Base-by-base conservation (phyloP, 2,329 filamentous ascomycete genomes). In the Cladobotryum mycophilum region DNA sequence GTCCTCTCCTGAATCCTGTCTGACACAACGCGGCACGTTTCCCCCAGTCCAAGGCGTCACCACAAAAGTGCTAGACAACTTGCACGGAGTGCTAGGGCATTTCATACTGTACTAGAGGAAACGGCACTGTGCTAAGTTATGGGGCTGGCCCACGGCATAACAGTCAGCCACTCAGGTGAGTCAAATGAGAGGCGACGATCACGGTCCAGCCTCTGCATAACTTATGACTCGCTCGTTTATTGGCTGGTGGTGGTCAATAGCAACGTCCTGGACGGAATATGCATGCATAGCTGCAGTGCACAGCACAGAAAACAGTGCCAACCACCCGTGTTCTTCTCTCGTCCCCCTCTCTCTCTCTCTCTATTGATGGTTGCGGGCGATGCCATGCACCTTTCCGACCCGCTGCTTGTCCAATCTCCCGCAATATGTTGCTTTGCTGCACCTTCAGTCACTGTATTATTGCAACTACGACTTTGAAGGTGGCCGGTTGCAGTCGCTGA, bases 361-460 rank as follows among this genome's bases (percentile, higher is more conserved):
- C 34, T 33, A 34, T 37, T 46, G 47, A 37, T 35, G 37, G 43
- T 30, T 30, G 43, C 25, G 37, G 49, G 45, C 20, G 47, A 49
- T 49, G 53, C 52, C 52, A 62, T 58, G 58, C 55, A 53, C 51
- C 51, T 53, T 56, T 45, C 58, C 55, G 53, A 55, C 52, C 58
- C 57, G 54, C 42, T 53, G 55, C 37, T 55, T 40, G n/a, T 33
- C 51, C 42, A 37, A 34, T 44, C 13, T 46, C 30, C 25, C 25
- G 25, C 25, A 30, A 30, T 30, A 30, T 30, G 25, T 30, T 30
- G 25, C 25, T 30, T 30, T 30, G 25, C 25, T 30, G 25, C 25
- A 30, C 9, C 25, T 30, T 30, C 25, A 30, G 25, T 30, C 25
- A 30, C 25, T 25, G 47, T 41, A 49, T 52, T 50, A 52, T 52